Evolutionary conservation across 768 basidiomycete species (phyloP), one percentile per base, ranked within the genome.

Genomic region (Hypholoma fasciculare): DNA sequence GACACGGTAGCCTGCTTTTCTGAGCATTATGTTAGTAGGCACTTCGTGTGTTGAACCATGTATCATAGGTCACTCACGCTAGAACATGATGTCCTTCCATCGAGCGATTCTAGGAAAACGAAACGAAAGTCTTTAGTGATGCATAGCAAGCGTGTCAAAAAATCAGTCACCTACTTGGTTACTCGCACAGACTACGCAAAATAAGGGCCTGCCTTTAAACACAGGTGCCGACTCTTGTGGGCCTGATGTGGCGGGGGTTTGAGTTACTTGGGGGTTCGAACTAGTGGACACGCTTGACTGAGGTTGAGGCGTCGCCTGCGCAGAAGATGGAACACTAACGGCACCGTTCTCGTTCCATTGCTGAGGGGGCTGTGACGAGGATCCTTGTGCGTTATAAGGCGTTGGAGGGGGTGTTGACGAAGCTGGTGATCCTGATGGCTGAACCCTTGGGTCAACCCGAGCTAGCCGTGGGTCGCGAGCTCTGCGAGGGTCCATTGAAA

Each of bases 181-280:
- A 69, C 94, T 98, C n/a, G 97, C 96, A 70, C 97, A 99, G 34
- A 98, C 97, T 8, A 99, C 93, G 69, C 97, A 98, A 76, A 98
- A 98, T 47, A 97, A 69, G 2, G 93, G 94, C 11, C 91, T 79
- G 11, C 80, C 74, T 72, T 85, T 93, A 65, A 87, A 87, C 23
- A 63, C 34, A 37, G 42, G 26, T 14, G 36, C 19, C 0, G 49
- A 19, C 39, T 50, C 56, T 26, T 38, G 39, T 37, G 71, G 42
- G 20, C 40, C 26, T 27, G 62, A 44, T 19, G 57, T 34, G n/a
- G 36, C 27, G 54, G 56, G 37, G 27, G 49, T 49, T 59, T 57
- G 59, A 48, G 50, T 13, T 16, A 23, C 42, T 34, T 48, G 38
- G 11, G 61, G 44, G 17, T 56, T 55, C 42, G 55, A 57, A 20